Evolutionary conservation across 2,329 filamentous ascomycete genomes (phyloP), one percentile per base, ranked within the genome.

Genomic region (Teratosphaeria viscida): DNA sequence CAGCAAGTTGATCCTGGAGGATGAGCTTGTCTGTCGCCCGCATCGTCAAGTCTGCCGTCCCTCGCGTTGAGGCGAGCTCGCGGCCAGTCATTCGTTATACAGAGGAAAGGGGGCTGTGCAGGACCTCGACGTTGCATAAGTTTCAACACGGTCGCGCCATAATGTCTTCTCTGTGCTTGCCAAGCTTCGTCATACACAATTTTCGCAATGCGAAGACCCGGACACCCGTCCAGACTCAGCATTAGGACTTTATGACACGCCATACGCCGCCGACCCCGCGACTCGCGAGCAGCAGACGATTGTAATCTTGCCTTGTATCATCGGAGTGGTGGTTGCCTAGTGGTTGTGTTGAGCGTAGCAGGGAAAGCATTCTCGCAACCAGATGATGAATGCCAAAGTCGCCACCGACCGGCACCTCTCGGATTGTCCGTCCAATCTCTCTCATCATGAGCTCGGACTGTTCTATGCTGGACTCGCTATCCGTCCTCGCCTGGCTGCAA

Each of bases 401-500:
- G 37, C 16, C 12, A n/a, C 16, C 37, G 37, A 43, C 29, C 29
- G 29, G 29, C 29, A 32, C 29, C 29, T 5, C 3, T 2, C 29
- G 29, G 29, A 7, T 7, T 32, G 29, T 32, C 7, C 2, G 29
- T 32, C 29, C 29, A 2, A 32, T 7, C 29, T 32, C 7, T 32
- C 19, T 19, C 29, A 32, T 32, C 29, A 32, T 32, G 29, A 32
- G 29, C 2, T 32, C 29, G 29, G 29, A 32, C 4, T 4, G 29
- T 32, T 7, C 37, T 5, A 14, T 16, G 37, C 16, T n/a, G 16
- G 12, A 43, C 37, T 14, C 37, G 5, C 16, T 16, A 43, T 52
- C 35, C 35, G 39, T 34, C 56, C 54, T 73, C 64, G 5, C 73
- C 77, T 67, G 77, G 66, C 53, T 57, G 47, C 26, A 66, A 26